Evolutionary conservation across 441 rosid genomes (phyloP).

Genomic region (Jatropha multifida): DNA sequence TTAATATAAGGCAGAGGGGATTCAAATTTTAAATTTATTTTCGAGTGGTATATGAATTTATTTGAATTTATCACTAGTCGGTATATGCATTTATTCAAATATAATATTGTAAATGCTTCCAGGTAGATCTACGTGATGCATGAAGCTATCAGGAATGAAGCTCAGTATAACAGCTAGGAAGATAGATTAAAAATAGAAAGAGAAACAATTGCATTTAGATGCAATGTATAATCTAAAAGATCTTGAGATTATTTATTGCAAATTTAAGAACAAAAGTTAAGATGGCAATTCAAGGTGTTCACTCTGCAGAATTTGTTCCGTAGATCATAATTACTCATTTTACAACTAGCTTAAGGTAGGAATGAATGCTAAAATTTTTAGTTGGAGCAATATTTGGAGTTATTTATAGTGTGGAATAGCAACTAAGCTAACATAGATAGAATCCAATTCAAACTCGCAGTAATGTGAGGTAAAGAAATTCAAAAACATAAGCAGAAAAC

Average conservation of each 20-base stretch:
- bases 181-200: conserved; percentile 2
- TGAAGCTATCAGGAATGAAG: too few species aligned
- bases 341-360: background rate
- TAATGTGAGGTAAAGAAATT: background rate
- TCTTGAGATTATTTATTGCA: background rate
- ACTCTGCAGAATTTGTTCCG: background rate
- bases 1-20: too few species aligned
- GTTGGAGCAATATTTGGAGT: background rate
- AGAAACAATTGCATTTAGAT: background rate
- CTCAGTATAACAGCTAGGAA: background rate
- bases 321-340: background rate
- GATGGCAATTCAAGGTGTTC: background rate
- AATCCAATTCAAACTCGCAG: background rate
- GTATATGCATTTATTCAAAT: too few species aligned
- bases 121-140: too few species aligned
- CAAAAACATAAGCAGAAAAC: conserved; percentile 6
- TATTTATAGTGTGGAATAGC: background rate
- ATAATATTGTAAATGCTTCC: too few species aligned
- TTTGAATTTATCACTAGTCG: too few species aligned
- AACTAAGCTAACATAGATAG: background rate
- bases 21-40: too few species aligned
- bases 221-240: background rate
- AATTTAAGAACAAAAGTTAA: background rate
- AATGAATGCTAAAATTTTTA: background rate
- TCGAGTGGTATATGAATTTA: too few species aligned